phyloP scores from a whole-genome alignment of 2,329 filamentous ascomycete species.

The Cytospora leucostoma region DNA sequence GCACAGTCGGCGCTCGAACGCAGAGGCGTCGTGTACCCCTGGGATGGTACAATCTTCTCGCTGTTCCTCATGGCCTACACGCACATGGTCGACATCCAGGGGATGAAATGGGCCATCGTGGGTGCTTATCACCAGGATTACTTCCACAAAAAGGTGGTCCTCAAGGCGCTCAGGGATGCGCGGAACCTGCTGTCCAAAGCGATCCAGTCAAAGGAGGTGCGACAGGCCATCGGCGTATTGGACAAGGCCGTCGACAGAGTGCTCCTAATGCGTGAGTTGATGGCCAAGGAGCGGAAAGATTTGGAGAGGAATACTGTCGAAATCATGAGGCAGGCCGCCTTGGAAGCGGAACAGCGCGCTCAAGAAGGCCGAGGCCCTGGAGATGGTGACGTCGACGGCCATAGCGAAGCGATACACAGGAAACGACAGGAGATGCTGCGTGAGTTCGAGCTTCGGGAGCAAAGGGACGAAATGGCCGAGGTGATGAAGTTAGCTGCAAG shows the following conservation, averaged over 20 bases:
- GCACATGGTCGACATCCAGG: slow-evolving; percentile 32
- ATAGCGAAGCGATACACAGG: not conserved
- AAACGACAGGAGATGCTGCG: slow-evolving; percentile 17
- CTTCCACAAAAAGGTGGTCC: slow-evolving; percentile 28
- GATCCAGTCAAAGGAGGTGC: slow-evolving; percentile 13
- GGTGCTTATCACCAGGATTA: slow-evolving; percentile 30
- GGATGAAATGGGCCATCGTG: slow-evolving; percentile 31
- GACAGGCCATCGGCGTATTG: slow-evolving; percentile 29
- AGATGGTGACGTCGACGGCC: not conserved
- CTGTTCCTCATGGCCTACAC: slow-evolving; percentile 35
- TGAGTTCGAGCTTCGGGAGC: slow-evolving; percentile 15
- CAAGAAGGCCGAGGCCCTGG: not conserved
- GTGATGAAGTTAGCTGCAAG: slow-evolving; percentile 1
- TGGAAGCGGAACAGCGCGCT: slow-evolving; percentile 31
- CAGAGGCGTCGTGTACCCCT: slow-evolving; percentile 26
- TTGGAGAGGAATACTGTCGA: slow-evolving; percentile 32
- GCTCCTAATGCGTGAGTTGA: slow-evolving; percentile 27
- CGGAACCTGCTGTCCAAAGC: slow-evolving; percentile 29
- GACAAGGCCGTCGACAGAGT: slow-evolving; percentile 31
- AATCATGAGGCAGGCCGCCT: slow-evolving; percentile 38
- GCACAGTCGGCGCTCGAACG: slow-evolving; percentile 34
- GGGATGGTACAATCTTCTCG: slow-evolving; percentile 38
- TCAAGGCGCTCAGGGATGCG: slow-evolving; percentile 30
- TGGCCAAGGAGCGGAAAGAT: slow-evolving; percentile 28
- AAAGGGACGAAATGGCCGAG: slow-evolving; percentile 9